phyloP scores from a whole-genome alignment of 2,329 filamentous ascomycete species.

The Penicillium sclerotiorum region DNA sequence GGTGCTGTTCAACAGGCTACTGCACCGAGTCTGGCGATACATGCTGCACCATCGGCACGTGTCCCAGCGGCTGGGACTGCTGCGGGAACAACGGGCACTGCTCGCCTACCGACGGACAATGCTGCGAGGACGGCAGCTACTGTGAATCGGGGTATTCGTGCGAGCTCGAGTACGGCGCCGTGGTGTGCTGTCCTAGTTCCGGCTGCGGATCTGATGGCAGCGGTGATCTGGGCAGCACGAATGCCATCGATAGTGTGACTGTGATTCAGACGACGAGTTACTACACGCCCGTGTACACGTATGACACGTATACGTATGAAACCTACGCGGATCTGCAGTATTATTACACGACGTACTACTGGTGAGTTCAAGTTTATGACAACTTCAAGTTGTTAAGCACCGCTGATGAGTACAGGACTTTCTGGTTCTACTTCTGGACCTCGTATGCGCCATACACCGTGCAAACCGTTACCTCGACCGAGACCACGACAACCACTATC shows the following conservation, averaged over 20 bases:
- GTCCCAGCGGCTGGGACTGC: conserved; percentile 20
- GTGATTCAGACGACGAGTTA: background rate
- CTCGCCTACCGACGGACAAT: conserved; percentile 18
- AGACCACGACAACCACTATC: conserved; percentile 15
- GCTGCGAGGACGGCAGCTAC: conserved; percentile 20
- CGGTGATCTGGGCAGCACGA: conserved; percentile 5
- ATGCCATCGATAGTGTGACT: background rate
- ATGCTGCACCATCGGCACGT: conserved; percentile 19
- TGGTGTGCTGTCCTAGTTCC: conserved; percentile 15
- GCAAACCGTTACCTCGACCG: conserved; percentile 20
- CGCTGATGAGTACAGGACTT: conserved; percentile 15
- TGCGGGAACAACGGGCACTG: conserved; percentile 14
- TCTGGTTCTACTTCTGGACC: conserved; percentile 26
- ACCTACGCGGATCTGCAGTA: conserved; percentile 18
- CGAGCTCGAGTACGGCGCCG: conserved; percentile 10
- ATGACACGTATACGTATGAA: background rate
- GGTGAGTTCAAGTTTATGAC: conserved; percentile 13
- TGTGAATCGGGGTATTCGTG: conserved; percentile 19
- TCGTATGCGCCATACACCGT: conserved; percentile 19
- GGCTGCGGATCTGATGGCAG: conserved; percentile 18
- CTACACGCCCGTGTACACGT: background rate
- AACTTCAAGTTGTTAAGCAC: too few species aligned
- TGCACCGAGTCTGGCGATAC: conserved; percentile 14
- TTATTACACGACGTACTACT: conserved; percentile 23
- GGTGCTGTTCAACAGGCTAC: conserved; percentile 20